Evolutionary conservation across 1,139 yeast genomes (phyloP).

Genomic region (Spencermartinsiella ligniputridi): DNA sequence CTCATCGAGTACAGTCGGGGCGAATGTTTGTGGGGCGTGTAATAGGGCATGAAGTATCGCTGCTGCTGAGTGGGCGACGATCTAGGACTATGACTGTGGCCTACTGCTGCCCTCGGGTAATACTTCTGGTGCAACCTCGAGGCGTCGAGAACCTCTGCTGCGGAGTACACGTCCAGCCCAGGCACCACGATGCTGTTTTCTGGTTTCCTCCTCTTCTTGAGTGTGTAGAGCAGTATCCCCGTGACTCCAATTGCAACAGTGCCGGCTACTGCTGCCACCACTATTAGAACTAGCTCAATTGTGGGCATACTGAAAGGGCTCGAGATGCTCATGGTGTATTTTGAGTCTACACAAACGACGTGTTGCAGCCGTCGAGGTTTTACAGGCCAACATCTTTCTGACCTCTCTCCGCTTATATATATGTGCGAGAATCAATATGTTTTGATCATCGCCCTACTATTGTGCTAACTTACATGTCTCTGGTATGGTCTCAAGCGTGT

Average conservation of each 20-base stretch:
- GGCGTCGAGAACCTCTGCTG: background rate
- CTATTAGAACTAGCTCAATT: background rate
- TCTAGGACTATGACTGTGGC: too few species aligned
- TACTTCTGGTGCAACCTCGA: background rate
- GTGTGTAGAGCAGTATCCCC: background rate
- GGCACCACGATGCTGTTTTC: too few species aligned
- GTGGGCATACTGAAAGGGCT: background rate
- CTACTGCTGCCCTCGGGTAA: background rate
- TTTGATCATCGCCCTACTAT: too few species aligned
- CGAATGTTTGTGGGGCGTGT: background rate
- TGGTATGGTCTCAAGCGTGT: too few species aligned
- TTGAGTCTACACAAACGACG: too few species aligned
- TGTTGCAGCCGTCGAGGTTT: too few species aligned
- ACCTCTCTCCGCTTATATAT: too few species aligned
- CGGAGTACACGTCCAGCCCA: too few species aligned
- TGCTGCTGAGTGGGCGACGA: too few species aligned
- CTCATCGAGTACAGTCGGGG: background rate
- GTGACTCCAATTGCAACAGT: constrained; percentile 1
- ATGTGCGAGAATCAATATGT: too few species aligned
- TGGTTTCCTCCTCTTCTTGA: background rate
- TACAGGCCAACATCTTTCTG: too few species aligned
- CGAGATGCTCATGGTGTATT: background rate
- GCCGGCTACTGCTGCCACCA: background rate
- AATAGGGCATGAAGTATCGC: background rate
- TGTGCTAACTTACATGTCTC: too few species aligned